Base-by-base conservation (phyloP, 768 basidiomycete species). In the Boletus fagicola region DNA sequence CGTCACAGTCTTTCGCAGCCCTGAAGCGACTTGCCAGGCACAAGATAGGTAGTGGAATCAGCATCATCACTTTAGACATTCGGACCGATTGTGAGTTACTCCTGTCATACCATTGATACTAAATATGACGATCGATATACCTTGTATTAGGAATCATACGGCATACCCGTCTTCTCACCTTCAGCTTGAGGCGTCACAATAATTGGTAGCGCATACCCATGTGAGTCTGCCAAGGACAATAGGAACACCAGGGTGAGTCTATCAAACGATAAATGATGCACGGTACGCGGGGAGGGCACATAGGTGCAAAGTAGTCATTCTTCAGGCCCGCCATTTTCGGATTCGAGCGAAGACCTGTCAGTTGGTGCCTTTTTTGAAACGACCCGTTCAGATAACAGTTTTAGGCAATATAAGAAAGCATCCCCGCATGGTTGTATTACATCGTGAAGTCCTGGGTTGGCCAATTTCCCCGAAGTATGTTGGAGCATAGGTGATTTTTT, bases 391-490 rank as follows among this genome's bases (percentile, higher is more conserved):
- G 60, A 62, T 57, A 54, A 65, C 33, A 48, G 11, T 35, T 35
- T 52, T 49, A 51, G 49, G 55, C 39, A 46, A 53, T 48, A 40
- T 57, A 48, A 55, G 10, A 35, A 43, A 56, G 36, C 53, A 65
- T 58, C 65, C 63, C 59, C 59, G 36, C 60, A 65, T 63, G 67
- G 68, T 48, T 57, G 66, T 58, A 67, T 69, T 70, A 38, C 46
- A 45, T 53, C 40, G 47, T 52, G 30, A 54, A 35, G 30, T 43
- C 40, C 43, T 45, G 36, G 20, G 39, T 35, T 44, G 49, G 8
- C 3, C n/a, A 48, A 44, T 8, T 28, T 50, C 26, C 55, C 56
- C 9, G 49, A 47, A 30, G 49, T 31, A 33, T 52, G 39, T 30
- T 50, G 35, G 28, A 31, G 10, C 15, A 49, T 48, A 26, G 18